Evolutionary conservation across 305 asterid species (phyloP).

Genomic region (Fraxinus platypoda): DNA sequence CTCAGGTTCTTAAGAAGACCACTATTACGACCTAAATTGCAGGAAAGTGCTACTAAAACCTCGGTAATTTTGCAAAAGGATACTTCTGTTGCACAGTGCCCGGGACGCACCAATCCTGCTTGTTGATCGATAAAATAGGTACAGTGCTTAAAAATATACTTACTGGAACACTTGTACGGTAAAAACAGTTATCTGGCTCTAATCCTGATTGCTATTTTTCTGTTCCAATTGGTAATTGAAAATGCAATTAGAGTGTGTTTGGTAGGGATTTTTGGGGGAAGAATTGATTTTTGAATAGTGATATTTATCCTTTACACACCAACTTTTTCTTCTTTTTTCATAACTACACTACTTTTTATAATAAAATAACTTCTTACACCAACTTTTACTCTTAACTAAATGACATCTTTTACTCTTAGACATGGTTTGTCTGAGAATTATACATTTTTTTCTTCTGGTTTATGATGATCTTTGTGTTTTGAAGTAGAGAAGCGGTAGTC

Average conservation of each 20-base stretch:
- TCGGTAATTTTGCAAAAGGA: slow-evolving; percentile 40
- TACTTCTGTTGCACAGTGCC: slow-evolving; percentile 18
- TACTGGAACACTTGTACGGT: not conserved
- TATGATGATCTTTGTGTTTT: not conserved
- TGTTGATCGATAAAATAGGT: not conserved
- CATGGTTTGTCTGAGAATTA: too few relatives aligned
- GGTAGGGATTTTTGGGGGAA: too few relatives aligned
- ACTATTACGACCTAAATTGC: slow-evolving; percentile 33
- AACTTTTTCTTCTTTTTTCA: too few relatives aligned
- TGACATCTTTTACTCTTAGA: too few relatives aligned
- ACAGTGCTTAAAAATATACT: not conserved
- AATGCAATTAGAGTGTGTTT: not conserved
- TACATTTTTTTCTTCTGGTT: not conserved
- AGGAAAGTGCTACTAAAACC: slow-evolving; percentile 32
- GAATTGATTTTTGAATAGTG: too few relatives aligned
- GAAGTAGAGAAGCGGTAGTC: not conserved
- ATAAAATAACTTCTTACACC: too few relatives aligned
- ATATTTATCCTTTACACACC: too few relatives aligned
- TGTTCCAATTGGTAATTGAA: not conserved
- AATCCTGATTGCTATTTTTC: not conserved
- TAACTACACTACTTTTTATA: too few relatives aligned
- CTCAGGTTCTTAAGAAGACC: slow-evolving; percentile 67
- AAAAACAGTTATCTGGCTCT: not conserved
- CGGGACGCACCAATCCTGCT: slow-evolving; percentile 10
- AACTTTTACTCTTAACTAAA: too few relatives aligned